Base-by-base conservation (phyloP, 352 stramenopile species). In the Halophytophthora batemanensis region DNA sequence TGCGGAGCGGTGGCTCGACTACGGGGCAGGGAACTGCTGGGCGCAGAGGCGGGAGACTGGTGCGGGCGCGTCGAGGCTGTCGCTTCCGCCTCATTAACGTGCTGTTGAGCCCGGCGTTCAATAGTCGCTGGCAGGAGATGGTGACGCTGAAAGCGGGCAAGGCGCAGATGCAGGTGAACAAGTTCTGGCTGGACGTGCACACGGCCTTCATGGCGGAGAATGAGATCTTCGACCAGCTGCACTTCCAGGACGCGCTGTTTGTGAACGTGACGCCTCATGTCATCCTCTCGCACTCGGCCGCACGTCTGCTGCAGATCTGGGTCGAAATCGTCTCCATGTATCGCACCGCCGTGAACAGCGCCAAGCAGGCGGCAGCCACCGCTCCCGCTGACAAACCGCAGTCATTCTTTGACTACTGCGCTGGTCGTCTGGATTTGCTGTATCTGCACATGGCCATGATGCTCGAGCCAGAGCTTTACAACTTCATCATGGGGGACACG, bases 71-170 rank as follows among this genome's bases (percentile, higher is more conserved):
- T 19, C 77, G 77, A 33, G 69, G 74, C 34, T 88, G 77, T 39
- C 75, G 75, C 44, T 88, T 88, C 57, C 77, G 77, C 31, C 59
- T 88, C 13, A 82, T 88, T 28, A 88, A 88, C 45, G 71, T 83
- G 36, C 56, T 88, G 34, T 54, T 86, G 21, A 86, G 71, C 53
- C 68, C 72, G 29, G 63, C 76, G 8, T 88, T 85, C 37, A 75
- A 69, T 39, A 45, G 46, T 6, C 72, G 74, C 4, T 88, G 77
- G 77, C 23, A 31, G 17, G 72, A 84, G 23, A 85, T 86, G 71
- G 36, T 42, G 11, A 28, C 58, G 59, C 31, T 25, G 25, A 12
- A 41, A 36, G 7, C 40, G 51, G 21, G n/a, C 12, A 36, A 25
- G 19, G 29, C 47, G 7, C 31, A 55, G n/a, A 19, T 65, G 12